Evolutionary conservation across 164 flowering plant species (phyloP).

Genomic region (Saururus chinensis): DNA sequence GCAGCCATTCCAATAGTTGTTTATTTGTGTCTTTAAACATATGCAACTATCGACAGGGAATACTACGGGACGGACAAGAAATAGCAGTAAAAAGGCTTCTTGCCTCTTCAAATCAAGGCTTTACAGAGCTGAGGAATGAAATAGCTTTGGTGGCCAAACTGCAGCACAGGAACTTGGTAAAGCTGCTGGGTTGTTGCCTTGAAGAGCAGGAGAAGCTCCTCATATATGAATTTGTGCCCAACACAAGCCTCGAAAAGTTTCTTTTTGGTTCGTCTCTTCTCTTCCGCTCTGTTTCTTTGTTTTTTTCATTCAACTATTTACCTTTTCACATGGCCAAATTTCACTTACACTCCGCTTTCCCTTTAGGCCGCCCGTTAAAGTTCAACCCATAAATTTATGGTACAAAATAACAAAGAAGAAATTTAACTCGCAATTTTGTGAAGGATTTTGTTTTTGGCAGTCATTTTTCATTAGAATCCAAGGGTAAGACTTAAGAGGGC

Average conservation of each 20-base stretch:
- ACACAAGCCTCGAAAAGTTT: constrained; percentile 21
- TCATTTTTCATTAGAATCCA: too few relatives aligned
- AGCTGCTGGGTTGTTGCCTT: constrained; percentile 27
- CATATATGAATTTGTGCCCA: constrained; percentile 29
- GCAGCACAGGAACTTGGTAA: constrained; percentile 33
- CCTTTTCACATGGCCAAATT: not conserved
- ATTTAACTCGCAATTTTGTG: too few relatives aligned
- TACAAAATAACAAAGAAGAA: too few relatives aligned
- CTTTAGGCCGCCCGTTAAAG: too few relatives aligned
- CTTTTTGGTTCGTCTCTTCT: constrained; percentile 16
- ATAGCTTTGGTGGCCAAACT: constrained; percentile 28
- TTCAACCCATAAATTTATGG: too few relatives aligned
- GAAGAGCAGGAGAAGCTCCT: constrained; percentile 29
- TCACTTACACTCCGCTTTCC: not conserved
- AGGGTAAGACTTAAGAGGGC: too few relatives aligned
- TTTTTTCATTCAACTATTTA: too few relatives aligned
- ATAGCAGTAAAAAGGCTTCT: constrained; percentile 41
- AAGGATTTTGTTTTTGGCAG: too few relatives aligned
- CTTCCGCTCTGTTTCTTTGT: not conserved
- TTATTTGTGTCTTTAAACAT: not conserved
- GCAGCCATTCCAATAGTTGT: not conserved
- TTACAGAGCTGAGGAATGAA: constrained; percentile 26
- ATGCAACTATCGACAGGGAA: constrained; percentile 14
- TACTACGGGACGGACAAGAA: constrained; percentile 18
- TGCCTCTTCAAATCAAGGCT: constrained; percentile 24